Base-by-base conservation (phyloP, 169 alveolate species). In the Eimeria nieschulzi region DNA sequence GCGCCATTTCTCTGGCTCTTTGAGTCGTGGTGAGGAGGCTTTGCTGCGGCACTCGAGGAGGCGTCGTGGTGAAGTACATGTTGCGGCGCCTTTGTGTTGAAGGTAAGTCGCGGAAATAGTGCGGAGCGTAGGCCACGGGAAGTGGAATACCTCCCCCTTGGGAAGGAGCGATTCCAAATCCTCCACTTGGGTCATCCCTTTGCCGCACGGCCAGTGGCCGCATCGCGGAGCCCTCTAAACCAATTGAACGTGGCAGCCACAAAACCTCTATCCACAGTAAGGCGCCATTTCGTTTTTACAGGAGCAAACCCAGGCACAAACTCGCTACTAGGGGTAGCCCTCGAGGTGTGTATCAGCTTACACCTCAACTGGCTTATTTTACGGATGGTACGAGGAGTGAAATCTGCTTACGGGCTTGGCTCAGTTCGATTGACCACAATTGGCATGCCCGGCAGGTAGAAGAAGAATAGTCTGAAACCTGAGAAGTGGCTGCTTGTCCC, bases 101-200 rank as follows among this genome's bases (percentile, higher is more conserved):
- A 13, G 88, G 88, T 55, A 80, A 59, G n/a, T 59, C 51, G 63
- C 88, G 88, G 39, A 80, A 80, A 21, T 80, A 80, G 21, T 80
- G 88, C 26, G 88, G 88, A 13, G 88, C 88, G 26, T 80, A 80
- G 15, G 88, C 88, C 10, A 80, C 88, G n/a, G 88, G 88, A 21
- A 26, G 75, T 7, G 88, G 88, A 33, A 80, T 80, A n/a, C 88
- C 88, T 26, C 88, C 88, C 56, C 88, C 88, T 68, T 80, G 88
- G n/a, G 88, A 80, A 80, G 88, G 88, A 13, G 88, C 76, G 9
- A 80, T 55, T 17, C 88, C 88, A 5, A 80, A 51, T 25, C 61
- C 88, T 9, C 17, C 63, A 21, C 61, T 15, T 26, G 76, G 56
- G 33, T 80, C 75, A 19, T 46, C 88, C 21, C 72, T 61, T 13